Conservation (phyloP, 192 early-diverging fungal species). For the Phlyctochytrium arcticum region DNA sequence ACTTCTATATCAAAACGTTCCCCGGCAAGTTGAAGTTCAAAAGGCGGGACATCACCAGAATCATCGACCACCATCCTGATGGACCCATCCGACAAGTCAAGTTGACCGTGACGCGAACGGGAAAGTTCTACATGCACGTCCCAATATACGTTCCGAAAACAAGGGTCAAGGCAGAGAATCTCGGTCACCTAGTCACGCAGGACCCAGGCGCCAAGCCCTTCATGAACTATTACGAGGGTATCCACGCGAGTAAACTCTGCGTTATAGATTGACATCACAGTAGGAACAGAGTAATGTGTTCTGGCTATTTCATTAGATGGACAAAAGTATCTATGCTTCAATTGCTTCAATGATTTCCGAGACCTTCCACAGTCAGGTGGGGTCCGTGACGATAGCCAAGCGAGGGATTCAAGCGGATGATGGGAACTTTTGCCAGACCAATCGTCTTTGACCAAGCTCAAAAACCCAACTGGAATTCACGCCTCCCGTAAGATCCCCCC, state of each 20-base stretch:
- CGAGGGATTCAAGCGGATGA: no score
- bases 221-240: slow-evolving; percentile 20
- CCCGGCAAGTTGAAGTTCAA: neutral
- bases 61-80: neutral
- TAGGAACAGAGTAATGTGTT: no score
- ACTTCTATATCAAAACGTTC: neutral
- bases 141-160: slow-evolving; percentile 7
- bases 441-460: no score
- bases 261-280: no score
- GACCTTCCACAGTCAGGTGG: neutral
- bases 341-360: no score
- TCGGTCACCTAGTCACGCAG: slow-evolving; percentile 5
- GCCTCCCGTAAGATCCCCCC: no score
- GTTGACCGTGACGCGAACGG: neutral
- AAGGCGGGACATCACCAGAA: no score
- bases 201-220: no score
- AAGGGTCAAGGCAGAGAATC: neutral
- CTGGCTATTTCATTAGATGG: neutral
- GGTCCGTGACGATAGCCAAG: neutral
- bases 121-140: slow-evolving; percentile 12
- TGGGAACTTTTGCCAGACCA: no score
- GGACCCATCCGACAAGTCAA: neutral
- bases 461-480: no score
- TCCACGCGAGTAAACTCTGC: no score
- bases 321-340: no score